A percentile compares a stretch with the other conserved stretches of the same genome.
These are phyloP conservation scores for Aquilaria yunnanensis DNA, from an alignment of 345 rosid species.

Conservation along the genomic window DNA sequence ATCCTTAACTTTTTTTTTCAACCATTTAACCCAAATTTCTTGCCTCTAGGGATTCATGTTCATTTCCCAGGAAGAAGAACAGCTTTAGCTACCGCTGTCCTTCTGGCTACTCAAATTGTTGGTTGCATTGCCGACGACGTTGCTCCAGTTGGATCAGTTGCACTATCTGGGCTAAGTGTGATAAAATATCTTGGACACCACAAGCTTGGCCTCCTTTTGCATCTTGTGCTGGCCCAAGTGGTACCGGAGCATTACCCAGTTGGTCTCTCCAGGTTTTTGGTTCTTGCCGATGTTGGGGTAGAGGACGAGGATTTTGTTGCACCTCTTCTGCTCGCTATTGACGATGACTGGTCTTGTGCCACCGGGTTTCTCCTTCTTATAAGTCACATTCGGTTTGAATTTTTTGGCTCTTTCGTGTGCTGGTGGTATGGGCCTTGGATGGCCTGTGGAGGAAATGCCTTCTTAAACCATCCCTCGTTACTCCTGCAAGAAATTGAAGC, in stretches of 20 bases:
- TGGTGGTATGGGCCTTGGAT: constrained; percentile 95
- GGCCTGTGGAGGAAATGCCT: constrained; percentile 99
- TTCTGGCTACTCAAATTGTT: constrained; percentile 42
- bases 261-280: constrained; percentile 92
- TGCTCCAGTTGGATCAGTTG: constrained; percentile 61
- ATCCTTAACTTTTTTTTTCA: too few relatives aligned
- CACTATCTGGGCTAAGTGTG: constrained; percentile 98
- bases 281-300: constrained; percentile 96
- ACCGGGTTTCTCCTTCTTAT: constrained; percentile 96
- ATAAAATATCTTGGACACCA: constrained; percentile 94
- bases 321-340: constrained; percentile 86
- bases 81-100: constrained; percentile 69
- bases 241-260: constrained; percentile 99
- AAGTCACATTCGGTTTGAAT: constrained; percentile 93
- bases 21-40: constrained; percentile 19
- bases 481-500: constrained; percentile 50
- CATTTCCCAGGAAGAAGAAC: constrained; percentile 42
- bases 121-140: constrained; percentile 34
- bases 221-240: constrained; percentile 90
- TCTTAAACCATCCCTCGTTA: constrained; percentile 93
- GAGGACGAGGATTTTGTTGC: constrained; percentile 90
- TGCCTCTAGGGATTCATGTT: constrained; percentile 45
- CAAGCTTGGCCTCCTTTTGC: constrained; percentile 97
- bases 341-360: constrained; percentile 99
- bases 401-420: constrained; percentile 92